Base-by-base conservation (phyloP, 2,329 filamentous ascomycete species). In the Aspergillus felis region DNA sequence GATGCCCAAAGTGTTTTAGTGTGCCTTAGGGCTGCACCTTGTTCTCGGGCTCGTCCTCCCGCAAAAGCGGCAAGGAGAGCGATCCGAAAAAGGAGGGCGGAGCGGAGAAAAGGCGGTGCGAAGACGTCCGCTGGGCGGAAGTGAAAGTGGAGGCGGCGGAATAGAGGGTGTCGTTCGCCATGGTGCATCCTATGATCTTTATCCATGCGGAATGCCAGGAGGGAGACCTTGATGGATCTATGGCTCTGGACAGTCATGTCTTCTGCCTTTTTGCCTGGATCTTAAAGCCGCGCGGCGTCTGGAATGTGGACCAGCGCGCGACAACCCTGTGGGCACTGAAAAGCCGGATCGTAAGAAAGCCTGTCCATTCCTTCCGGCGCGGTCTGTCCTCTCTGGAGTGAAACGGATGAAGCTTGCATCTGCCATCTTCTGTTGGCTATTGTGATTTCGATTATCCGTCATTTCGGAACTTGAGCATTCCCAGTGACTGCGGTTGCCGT, bases 31-130 rank as follows among this genome's bases (percentile, higher is more conserved):
- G 28, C 24, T 22, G 29, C 28, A 28, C 12, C 20, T 50, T 20
- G 29, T 17, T 22, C 32, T 8, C 17, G 3, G 32, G 22, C 54
- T 32, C 22, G 38, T 27, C 5, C 17, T 29, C 47, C 32, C 58
- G 61, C 61, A 69, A 70, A 71, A 70, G 69, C 67, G 67, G 68
- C 66, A 63, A 65, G 57, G 47, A 53, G 55, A 62, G 55, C 53
- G 60, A 54, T 60, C 61, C 22, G 20, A 58, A 64, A 65, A 57
- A 55, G 63, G 63, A 64, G 67, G 69, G 69, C 63, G 69, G 69
- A 69, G 69, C 68, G 69, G 68, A 69, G 60, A 54, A 54, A 47
- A 63, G 60, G 63, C 61, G 61, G 62, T 57, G 54, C 32, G 41
- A 50, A 22, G n/a, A 41, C 50, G 52, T 56, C 60, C 58, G 53